These are phyloP conservation scores for Candida chilensis DNA, from an alignment of 805 yeast species.

Conservation along the genomic window DNA sequence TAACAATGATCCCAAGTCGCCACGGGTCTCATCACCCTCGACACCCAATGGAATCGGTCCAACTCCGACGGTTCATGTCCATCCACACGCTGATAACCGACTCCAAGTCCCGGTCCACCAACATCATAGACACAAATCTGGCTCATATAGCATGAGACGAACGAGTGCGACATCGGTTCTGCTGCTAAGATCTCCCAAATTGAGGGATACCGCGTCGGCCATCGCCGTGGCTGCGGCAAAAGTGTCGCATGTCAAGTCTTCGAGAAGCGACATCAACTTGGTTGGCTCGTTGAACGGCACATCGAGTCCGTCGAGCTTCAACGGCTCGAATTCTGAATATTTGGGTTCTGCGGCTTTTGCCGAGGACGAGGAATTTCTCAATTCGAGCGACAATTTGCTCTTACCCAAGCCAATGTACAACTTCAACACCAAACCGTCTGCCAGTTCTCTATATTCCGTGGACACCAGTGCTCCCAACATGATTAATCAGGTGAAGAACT, in stretches of 20 bases:
- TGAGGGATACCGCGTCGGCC: too few relatives aligned
- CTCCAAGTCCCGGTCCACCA: too few relatives aligned
- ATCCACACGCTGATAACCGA: too few relatives aligned
- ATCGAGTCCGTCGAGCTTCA: neutral
- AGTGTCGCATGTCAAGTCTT: too few relatives aligned
- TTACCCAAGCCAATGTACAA: neutral
- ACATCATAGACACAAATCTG: too few relatives aligned
- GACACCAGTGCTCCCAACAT: neutral
- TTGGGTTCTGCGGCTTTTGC: neutral
- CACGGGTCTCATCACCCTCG: neutral
- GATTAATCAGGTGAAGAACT: conserved; percentile 1
- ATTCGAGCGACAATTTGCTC: neutral
- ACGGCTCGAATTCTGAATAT: neutral
- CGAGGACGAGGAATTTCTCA: neutral
- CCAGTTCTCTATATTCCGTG: neutral
- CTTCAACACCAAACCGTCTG: neutral
- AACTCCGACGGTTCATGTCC: neutral
- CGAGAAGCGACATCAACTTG: too few relatives aligned
- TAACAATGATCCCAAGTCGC: neutral
- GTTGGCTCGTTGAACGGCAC: too few relatives aligned
- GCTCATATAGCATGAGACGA: too few relatives aligned
- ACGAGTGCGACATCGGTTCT: too few relatives aligned
- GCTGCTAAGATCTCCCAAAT: too few relatives aligned
- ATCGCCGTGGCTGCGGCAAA: too few relatives aligned
- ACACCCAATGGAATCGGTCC: neutral